phyloP scores from a whole-genome alignment of 192 early-diverging fungal species.

The Gonapodya prolifera region DNA sequence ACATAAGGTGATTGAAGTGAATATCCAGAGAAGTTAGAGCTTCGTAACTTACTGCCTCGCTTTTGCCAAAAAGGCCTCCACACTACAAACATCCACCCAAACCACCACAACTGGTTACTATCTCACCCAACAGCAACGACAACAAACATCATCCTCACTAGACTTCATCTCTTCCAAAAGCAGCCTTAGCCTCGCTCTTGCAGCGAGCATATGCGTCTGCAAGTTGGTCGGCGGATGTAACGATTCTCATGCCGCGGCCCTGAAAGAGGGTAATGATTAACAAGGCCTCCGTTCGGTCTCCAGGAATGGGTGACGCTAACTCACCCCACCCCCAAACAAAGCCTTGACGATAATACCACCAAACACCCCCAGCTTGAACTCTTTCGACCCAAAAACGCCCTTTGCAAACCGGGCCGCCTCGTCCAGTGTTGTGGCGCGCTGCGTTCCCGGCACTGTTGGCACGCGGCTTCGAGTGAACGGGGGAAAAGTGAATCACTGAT shows the following conservation, averaged over 20 bases:
- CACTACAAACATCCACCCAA: background rate
- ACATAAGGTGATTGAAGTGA: too few species aligned
- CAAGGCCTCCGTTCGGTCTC: too few species aligned
- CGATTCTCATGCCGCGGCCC: background rate
- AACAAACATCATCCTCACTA: background rate
- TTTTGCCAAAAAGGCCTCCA: background rate
- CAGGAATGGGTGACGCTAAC: too few species aligned
- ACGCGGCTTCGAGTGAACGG: background rate
- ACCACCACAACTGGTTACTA: too few species aligned
- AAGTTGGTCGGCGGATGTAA: background rate
- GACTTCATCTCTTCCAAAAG: conserved; percentile 3
- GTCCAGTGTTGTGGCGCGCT: background rate
- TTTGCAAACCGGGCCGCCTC: background rate
- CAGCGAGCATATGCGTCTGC: background rate
- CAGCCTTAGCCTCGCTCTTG: background rate
- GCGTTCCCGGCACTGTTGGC: background rate
- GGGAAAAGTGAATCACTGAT: background rate
- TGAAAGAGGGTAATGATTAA: background rate
- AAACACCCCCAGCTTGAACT: background rate
- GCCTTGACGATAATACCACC: conserved; percentile 1
- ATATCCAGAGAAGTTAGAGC: too few species aligned
- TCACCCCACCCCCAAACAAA: background rate
- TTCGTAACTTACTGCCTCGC: background rate
- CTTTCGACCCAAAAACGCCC: background rate
- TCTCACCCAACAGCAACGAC: too few species aligned